Conservation (phyloP, 768 basidiomycete genomes). For the Serendipita sp. region DNA sequence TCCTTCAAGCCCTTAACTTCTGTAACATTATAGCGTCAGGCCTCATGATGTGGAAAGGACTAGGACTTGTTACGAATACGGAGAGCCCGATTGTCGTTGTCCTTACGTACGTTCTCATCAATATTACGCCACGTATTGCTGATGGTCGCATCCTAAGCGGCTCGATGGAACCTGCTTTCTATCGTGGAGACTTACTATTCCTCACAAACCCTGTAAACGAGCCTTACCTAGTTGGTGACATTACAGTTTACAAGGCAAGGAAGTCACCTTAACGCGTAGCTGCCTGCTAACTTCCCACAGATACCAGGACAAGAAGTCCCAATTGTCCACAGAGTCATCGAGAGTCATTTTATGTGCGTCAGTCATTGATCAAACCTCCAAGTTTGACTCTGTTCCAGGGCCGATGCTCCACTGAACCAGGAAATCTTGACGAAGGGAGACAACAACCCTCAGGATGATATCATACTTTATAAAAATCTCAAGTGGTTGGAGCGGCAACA, state of each 20-base stretch:
- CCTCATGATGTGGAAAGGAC: conserved; percentile 95
- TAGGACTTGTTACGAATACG: conserved; percentile 78
- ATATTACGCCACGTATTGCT: not conserved
- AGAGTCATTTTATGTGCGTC: conserved; percentile 56
- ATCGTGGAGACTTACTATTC: conserved; percentile 92
- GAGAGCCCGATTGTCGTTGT: conserved; percentile 96
- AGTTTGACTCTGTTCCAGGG: conserved; percentile 4
- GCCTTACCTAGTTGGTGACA: conserved; percentile 80
- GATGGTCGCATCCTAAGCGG: conserved; percentile 33
- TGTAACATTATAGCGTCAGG: conserved; percentile 81
- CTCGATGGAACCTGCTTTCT: conserved; percentile 92
- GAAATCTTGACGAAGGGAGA: conserved; percentile 89
- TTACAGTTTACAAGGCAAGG: conserved; percentile 80
- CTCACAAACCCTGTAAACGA: conserved; percentile 65
- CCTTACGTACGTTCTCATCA: conserved; percentile 45
- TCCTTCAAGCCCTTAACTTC: conserved; percentile 84
- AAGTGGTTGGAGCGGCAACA: conserved; percentile 79
- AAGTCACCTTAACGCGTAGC: not conserved
- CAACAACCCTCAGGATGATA: conserved; percentile 81
- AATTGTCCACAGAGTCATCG: conserved; percentile 90
- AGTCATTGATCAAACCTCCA: not conserved
- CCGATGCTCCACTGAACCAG: conserved; percentile 27
- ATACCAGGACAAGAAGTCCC: conserved; percentile 85
- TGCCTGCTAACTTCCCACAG: conserved; percentile 12
- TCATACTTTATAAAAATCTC: conserved; percentile 74